Percentiles rank a stretch among this genome's conserved stretches.
Conservation (phyloP, 495 filamentous ascomycete genomes). For the Lasiosphaeria hispida region DNA sequence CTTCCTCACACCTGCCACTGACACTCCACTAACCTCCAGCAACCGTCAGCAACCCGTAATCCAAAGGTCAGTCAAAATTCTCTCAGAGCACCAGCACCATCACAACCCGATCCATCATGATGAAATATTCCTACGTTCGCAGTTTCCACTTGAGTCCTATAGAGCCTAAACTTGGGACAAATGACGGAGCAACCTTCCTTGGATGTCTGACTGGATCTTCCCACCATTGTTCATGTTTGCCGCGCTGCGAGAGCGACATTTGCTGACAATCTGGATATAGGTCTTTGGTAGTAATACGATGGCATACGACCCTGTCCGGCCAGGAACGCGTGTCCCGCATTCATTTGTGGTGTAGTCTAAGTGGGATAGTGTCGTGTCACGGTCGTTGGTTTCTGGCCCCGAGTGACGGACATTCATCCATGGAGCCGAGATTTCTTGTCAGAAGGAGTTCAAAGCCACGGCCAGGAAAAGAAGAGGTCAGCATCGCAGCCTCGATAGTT, state of each 20-base stretch:
- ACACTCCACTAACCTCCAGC: slow-evolving; percentile 10
- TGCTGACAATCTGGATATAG: slow-evolving; percentile 19
- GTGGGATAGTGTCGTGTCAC: too few relatives aligned
- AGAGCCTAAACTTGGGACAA: slow-evolving; percentile 54
- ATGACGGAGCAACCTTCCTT: slow-evolving; percentile 60
- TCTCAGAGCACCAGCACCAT: not conserved
- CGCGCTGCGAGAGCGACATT: slow-evolving; percentile 10
- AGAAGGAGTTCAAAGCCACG: too few relatives aligned
- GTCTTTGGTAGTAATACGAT: too few relatives aligned
- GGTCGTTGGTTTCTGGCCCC: too few relatives aligned
- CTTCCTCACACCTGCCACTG: not conserved
- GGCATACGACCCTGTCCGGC: too few relatives aligned
- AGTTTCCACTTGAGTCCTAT: slow-evolving; percentile 66
- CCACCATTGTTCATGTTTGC: slow-evolving; percentile 10
- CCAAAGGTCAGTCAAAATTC: slow-evolving; percentile 26
- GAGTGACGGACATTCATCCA: too few relatives aligned
- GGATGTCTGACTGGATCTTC: slow-evolving; percentile 57
- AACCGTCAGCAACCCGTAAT: not conserved
- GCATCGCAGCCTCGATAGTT: too few relatives aligned
- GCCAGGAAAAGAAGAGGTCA: too few relatives aligned
- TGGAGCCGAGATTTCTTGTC: too few relatives aligned
- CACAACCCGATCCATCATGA: slow-evolving; percentile 47
- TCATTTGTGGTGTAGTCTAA: too few relatives aligned
- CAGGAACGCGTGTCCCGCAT: too few relatives aligned
- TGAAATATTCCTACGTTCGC: slow-evolving; percentile 58